Conservation (phyloP, 768 basidiomycete species). For the Lenzites betulinus region DNA sequence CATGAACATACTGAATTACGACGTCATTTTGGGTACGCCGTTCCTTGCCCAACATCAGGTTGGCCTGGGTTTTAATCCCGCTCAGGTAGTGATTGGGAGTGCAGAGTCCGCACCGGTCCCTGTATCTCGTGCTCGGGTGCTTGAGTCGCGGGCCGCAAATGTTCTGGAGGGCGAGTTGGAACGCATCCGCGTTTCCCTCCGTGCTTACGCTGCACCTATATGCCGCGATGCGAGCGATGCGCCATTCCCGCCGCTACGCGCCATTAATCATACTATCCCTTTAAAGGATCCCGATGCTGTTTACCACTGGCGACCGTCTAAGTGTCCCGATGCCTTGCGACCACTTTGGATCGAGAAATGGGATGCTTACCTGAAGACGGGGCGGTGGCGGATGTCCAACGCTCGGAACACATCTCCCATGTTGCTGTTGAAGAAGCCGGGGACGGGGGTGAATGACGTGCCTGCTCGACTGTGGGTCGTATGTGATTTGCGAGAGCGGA, state of each 20-base stretch:
- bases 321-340: slow-evolving; percentile 38
- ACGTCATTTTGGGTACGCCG: slow-evolving; percentile 31
- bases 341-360: slow-evolving; percentile 32
- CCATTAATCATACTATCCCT: slow-evolving; percentile 40
- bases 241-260: slow-evolving; percentile 30
- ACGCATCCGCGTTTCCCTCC: not conserved
- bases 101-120: not conserved
- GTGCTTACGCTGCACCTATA: slow-evolving; percentile 19
- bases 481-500: slow-evolving; percentile 20
- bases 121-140: not conserved
- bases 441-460: slow-evolving; percentile 2
- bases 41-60: slow-evolving; percentile 23
- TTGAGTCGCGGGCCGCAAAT: not conserved
- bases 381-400: no score
- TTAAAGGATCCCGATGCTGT: slow-evolving; percentile 34
- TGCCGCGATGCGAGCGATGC: slow-evolving; percentile 18
- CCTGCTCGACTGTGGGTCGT: slow-evolving; percentile 12
- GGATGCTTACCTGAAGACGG: slow-evolving; percentile 32
- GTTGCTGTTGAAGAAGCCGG: slow-evolving; percentile 35
- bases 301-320: slow-evolving; percentile 38
- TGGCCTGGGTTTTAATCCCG: slow-evolving; percentile 16
- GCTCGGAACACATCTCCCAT: slow-evolving; percentile 35
- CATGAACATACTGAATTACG: slow-evolving; percentile 15
- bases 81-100: slow-evolving; percentile 5
- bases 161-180: not conserved